These are phyloP conservation scores for Calonectria montana DNA, from an alignment of 2,329 filamentous ascomycete genomes.

Conservation along the genomic window DNA sequence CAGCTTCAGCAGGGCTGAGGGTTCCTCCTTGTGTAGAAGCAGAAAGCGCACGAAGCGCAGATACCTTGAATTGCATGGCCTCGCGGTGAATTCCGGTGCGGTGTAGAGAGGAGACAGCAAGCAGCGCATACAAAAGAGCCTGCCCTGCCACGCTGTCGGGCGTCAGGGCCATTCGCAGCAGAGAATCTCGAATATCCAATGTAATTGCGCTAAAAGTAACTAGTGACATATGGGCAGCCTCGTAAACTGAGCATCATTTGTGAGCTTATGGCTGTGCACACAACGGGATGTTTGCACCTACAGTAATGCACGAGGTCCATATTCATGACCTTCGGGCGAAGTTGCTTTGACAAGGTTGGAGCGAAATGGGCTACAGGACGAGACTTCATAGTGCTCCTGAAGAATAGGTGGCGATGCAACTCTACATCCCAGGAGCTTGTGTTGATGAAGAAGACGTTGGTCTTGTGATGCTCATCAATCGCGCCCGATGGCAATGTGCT, in stretches of 20 bases:
- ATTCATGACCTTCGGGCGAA: neutral
- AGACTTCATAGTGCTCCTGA: neutral
- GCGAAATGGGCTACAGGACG: fast-evolving
- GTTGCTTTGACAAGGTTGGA: neutral
- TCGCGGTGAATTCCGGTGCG: slow-evolving; percentile 11
- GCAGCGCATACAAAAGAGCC: slow-evolving; percentile 30
- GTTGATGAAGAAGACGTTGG: slow-evolving; percentile 26
- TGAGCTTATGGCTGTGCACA: neutral
- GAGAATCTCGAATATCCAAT: slow-evolving; percentile 23
- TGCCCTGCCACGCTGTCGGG: neutral
- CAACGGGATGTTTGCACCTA: neutral
- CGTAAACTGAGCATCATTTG: slow-evolving; percentile 18
- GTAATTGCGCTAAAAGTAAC: slow-evolving; percentile 21
- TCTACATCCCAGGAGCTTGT: slow-evolving; percentile 28
- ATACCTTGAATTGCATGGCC: slow-evolving; percentile 29
- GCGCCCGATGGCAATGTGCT: neutral
- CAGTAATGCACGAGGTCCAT: slow-evolving; percentile 29
- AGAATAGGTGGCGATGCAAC: neutral
- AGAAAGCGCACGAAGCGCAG: slow-evolving; percentile 25
- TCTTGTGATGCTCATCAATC: neutral
- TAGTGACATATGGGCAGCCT: slow-evolving; percentile 21
- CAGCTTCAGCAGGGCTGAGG: slow-evolving; percentile 4
- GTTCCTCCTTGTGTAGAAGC: neutral
- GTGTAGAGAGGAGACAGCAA: slow-evolving; percentile 33
- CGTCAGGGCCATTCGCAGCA: slow-evolving; percentile 21